Conservation (phyloP, 768 basidiomycete genomes). For the Amanita molliuscula region DNA sequence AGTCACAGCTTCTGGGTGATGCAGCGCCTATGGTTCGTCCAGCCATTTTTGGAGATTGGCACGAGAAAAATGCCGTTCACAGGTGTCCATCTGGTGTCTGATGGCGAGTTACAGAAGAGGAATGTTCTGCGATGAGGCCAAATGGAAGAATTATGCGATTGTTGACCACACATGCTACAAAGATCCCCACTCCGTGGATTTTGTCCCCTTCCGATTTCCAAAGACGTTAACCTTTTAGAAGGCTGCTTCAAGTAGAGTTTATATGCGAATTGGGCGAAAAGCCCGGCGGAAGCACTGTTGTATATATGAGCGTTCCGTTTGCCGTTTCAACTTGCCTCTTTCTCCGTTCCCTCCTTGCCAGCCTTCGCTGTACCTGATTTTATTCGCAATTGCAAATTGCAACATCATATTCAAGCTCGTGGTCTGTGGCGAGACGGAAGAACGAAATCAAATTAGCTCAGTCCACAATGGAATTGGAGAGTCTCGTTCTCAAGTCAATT, state of each 20-base stretch:
- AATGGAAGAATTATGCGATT: neutral
- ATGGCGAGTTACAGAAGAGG: neutral
- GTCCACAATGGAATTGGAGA: neutral
- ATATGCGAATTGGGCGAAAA: slow-evolving; percentile 3
- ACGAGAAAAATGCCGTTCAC: neutral
- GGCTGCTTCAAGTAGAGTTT: slow-evolving; percentile 4
- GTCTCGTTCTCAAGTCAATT: slow-evolving; percentile 12
- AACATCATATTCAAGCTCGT: neutral
- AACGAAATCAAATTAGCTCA: neutral
- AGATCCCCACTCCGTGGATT: slow-evolving; percentile 3
- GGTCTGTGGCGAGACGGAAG: neutral
- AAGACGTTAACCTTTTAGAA: slow-evolving; percentile 6
- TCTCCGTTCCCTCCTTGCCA: slow-evolving; percentile 1
- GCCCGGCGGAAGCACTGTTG: slow-evolving; percentile 3
- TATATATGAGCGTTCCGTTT: slow-evolving; percentile 5
- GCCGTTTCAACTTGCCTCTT: slow-evolving; percentile 6
- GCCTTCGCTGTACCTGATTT: slow-evolving; percentile 3
- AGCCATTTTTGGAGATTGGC: neutral
- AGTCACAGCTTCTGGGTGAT: neutral
- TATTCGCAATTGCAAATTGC: slow-evolving; percentile 4
- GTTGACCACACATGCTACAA: neutral
- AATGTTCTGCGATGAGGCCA: neutral
- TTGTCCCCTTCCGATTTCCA: neutral
- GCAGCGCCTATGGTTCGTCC: neutral
- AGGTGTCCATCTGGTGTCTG: neutral